Evolutionary conservation across 305 asterid species (phyloP).

Genomic region (Fraxinus baroniana): DNA sequence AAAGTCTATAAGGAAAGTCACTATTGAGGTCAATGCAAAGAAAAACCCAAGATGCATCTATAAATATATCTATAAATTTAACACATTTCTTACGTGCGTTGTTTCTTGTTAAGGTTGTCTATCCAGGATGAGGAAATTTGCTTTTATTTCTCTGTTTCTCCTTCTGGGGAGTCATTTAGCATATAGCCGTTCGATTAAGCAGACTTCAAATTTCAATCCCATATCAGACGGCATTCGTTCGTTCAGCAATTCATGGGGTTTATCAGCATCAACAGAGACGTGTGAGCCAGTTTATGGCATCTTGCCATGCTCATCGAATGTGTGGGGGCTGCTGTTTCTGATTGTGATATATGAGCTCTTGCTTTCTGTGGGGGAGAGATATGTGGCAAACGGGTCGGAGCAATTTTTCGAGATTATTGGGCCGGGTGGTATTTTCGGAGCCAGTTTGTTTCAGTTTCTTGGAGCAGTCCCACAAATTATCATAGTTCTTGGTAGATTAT

Average conservation of each 20-base stretch:
- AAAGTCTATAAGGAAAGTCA: neutral
- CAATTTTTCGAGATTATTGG: constrained; percentile 42
- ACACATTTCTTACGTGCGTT: neutral
- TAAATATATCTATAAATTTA: neutral
- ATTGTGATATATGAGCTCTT: constrained; percentile 43
- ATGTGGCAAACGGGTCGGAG: constrained; percentile 38
- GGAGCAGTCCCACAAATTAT: constrained; percentile 40
- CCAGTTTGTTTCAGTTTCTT: constrained; percentile 49
- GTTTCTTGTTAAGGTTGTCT: neutral
- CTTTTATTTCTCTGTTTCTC: constrained; percentile 21
- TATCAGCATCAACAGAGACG: constrained; percentile 23
- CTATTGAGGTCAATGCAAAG: neutral
- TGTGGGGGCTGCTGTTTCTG: constrained; percentile 45
- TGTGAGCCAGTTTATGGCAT: constrained; percentile 46
- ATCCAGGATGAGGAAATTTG: constrained; percentile 11
- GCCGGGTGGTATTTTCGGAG: constrained; percentile 41
- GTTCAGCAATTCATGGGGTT: constrained; percentile 8
- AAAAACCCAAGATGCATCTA: neutral
- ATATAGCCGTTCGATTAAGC: constrained; percentile 34
- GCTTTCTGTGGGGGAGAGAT: constrained; percentile 40
- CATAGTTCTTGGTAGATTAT: constrained; percentile 39
- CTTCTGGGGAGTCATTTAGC: constrained; percentile 26
- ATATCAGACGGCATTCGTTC: constrained; percentile 26
- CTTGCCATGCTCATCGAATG: constrained; percentile 45
- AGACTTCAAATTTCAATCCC: neutral